These are phyloP conservation scores for Melampsora americana DNA, from an alignment of 1,284 basidiomycete genomes.

Conservation along the genomic window DNA sequence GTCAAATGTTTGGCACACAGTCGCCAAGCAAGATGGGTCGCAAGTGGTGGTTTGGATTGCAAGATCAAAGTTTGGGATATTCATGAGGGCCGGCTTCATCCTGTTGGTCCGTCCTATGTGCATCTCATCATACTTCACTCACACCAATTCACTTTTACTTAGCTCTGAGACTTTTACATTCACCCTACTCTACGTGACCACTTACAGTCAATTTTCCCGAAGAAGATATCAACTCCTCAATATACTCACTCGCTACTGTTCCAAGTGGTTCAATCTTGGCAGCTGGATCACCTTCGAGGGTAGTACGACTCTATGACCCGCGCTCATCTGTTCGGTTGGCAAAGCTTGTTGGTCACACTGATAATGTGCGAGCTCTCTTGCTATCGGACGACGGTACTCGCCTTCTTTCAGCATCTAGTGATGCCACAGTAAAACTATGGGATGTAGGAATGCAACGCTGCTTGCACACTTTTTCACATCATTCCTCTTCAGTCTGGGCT, in stretches of 20 bases:
- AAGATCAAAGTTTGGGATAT: conserved; percentile 93
- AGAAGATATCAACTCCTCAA: conserved; percentile 50
- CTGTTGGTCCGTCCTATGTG: conserved; percentile 47
- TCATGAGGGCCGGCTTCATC: conserved; percentile 52
- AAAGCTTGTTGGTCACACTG: conserved; percentile 88
- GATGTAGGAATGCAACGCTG: conserved; percentile 83
- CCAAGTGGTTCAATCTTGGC: conserved; percentile 76
- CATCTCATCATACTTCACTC: conserved; percentile 44
- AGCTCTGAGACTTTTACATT: conserved; percentile 63
- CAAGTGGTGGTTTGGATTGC: conserved; percentile 90
- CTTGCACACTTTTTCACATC: conserved; percentile 92
- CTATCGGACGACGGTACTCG: conserved; percentile 84
- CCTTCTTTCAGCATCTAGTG: conserved; percentile 81
- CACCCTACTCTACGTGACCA: conserved; percentile 66
- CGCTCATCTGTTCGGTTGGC: conserved; percentile 65
- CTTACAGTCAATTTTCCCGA: conserved; percentile 52
- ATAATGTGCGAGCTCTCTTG: conserved; percentile 86
- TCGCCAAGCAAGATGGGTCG: conserved; percentile 77
- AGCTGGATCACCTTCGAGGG: conserved; percentile 83
- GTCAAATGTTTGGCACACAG: conserved; percentile 76
- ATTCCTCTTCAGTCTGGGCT: conserved; percentile 92
- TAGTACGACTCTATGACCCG: conserved; percentile 89
- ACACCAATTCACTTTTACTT: conserved; percentile 52
- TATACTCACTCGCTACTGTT: conserved; percentile 58
- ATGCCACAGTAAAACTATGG: conserved; percentile 75